Evolutionary conservation across 2,329 filamentous ascomycete genomes (phyloP).

Genomic region (Aspergillus sp.): DNA sequence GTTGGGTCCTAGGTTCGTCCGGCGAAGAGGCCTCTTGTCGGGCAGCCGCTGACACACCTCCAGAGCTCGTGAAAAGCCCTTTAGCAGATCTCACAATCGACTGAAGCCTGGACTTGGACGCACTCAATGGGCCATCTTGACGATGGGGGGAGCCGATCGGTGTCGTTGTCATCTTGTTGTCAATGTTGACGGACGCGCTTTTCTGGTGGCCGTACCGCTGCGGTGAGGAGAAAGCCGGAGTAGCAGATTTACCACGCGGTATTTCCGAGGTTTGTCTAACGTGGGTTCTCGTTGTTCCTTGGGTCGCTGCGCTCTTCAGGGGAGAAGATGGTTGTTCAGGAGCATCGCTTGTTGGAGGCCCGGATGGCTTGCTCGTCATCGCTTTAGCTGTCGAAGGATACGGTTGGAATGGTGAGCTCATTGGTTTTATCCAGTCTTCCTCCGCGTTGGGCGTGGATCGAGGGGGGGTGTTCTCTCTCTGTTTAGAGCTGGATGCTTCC

Average conservation of each 20-base stretch:
- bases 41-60: conserved; percentile 57
- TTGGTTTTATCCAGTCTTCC: conserved; percentile 61
- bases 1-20: conserved; percentile 31
- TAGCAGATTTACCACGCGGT: conserved; percentile 65
- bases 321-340: conserved; percentile 13
- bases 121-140: conserved; percentile 79
- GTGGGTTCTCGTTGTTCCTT: conserved; percentile 16
- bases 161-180: conserved; percentile 54
- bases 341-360: conserved; percentile 24
- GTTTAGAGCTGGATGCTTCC: conserved; percentile 22
- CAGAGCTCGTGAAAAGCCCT: conserved; percentile 77
- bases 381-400: conserved; percentile 61
- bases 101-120: conserved; percentile 88
- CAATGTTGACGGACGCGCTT: conserved; percentile 58
- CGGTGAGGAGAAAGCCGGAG: conserved; percentile 58
- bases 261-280: conserved; percentile 28
- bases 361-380: conserved; percentile 58
- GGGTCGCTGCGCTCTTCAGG: conserved; percentile 12
- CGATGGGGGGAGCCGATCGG: conserved; percentile 57
- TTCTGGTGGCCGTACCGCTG: conserved; percentile 56
- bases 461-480: conserved; percentile 20
- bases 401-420: conserved; percentile 48
- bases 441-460: conserved; percentile 43
- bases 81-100: conserved; percentile 87
- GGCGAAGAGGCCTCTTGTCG: conserved; percentile 56